These are phyloP conservation scores for Ustilago nuda DNA, from an alignment of 1,284 basidiomycete genomes.

Conservation along the genomic window DNA sequence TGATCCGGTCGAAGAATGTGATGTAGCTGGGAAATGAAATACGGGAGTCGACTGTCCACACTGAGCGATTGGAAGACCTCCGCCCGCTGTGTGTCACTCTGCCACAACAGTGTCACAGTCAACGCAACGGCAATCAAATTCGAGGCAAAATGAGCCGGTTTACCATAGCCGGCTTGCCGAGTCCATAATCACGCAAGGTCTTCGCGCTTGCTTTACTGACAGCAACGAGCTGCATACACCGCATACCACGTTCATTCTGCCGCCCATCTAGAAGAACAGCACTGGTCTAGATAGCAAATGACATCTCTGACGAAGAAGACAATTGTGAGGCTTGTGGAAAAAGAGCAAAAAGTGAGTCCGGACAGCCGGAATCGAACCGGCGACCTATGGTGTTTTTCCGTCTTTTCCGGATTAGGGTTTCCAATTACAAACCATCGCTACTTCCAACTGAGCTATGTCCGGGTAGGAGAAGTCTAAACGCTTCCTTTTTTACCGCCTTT, in stretches of 20 bases:
- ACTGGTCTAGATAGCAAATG: too few relatives aligned
- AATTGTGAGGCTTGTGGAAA: not conserved
- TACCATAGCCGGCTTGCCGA: slow-evolving; percentile 1
- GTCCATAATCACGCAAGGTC: not conserved
- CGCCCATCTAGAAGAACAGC: too few relatives aligned
- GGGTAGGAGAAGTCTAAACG: not conserved
- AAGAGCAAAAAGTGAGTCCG: slow-evolving; percentile 29
- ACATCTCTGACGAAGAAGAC: not conserved
- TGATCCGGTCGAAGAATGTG: not conserved
- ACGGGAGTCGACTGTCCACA: not conserved
- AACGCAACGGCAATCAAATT: slow-evolving; percentile 10
- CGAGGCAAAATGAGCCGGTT: not conserved
- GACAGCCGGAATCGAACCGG: slow-evolving; percentile 58
- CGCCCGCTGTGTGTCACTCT: not conserved
- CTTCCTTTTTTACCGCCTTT: too few relatives aligned
- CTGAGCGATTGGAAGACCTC: not conserved
- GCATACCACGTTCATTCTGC: too few relatives aligned
- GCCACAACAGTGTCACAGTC: not conserved
- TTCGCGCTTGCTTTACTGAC: too few relatives aligned
- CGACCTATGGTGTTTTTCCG: slow-evolving; percentile 56
- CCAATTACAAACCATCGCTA: slow-evolving; percentile 59
- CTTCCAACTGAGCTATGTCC: slow-evolving; percentile 60
- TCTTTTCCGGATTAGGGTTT: slow-evolving; percentile 49
- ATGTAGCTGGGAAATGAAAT: not conserved
- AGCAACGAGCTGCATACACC: too few relatives aligned